Evolutionary conservation across 306 rosid species (phyloP).

Genomic region (Citrullus mucosospermus): DNA sequence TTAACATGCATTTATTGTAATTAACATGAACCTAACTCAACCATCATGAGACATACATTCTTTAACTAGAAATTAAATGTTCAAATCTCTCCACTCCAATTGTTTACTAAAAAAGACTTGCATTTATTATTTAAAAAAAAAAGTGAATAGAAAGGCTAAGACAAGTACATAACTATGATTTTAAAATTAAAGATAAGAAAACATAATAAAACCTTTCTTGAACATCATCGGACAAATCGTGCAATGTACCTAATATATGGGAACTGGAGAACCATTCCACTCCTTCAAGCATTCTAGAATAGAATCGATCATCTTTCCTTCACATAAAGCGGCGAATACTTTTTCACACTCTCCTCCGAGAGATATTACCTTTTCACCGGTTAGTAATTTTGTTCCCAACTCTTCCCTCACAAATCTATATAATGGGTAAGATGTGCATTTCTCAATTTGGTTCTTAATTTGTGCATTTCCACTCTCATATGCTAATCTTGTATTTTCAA

Average conservation of each 20-base stretch:
- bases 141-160: no score
- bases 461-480: slow-evolving; percentile 35
- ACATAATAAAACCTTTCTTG: neutral
- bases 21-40: no score
- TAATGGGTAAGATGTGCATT: slow-evolving; percentile 72
- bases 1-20: no score
- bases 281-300: slow-evolving; percentile 51
- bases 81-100: no score
- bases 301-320: slow-evolving; percentile 65
- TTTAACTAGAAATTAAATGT: no score
- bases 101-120: no score
- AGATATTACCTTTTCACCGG: slow-evolving; percentile 47
- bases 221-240: neutral
- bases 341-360: slow-evolving; percentile 75
- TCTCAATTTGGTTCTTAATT: slow-evolving; percentile 42
- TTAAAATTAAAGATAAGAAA: neutral
- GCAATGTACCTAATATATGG: slow-evolving; percentile 22
- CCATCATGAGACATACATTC: no score
- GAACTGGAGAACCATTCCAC: slow-evolving; percentile 84
- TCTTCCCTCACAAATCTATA: slow-evolving; percentile 69
- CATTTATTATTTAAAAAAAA: no score
- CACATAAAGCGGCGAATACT: slow-evolving; percentile 53
- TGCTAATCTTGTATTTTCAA: slow-evolving; percentile 40
- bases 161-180: no score
- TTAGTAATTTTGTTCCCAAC: slow-evolving; percentile 40